A percentile compares a stretch with the other conserved stretches of the same genome.
phyloP scores from a whole-genome alignment of 1,284 basidiomycete genomes.

The Anthracocystis panici-leucophaei region DNA sequence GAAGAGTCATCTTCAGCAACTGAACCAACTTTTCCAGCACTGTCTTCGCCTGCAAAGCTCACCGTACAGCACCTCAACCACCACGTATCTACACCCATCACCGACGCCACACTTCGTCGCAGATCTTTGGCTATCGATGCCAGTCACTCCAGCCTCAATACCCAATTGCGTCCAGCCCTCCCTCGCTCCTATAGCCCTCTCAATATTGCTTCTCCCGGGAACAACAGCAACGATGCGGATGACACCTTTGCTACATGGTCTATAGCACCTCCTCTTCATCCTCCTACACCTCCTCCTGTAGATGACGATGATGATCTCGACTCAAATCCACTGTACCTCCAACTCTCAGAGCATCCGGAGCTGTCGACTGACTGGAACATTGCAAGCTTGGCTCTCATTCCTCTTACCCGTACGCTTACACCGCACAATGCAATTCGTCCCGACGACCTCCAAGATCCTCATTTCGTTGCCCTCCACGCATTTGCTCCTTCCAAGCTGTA shows the following conservation, averaged over 20 bases:
- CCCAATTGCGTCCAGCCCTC: constrained; percentile 4
- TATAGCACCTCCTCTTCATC: neutral
- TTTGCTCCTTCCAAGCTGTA: constrained; percentile 41
- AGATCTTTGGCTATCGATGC: constrained; percentile 34
- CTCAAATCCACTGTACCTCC: constrained; percentile 28
- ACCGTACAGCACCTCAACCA: constrained; percentile 36
- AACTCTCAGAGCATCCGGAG: constrained; percentile 25
- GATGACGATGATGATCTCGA: constrained; percentile 44
- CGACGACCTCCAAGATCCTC: constrained; percentile 11
- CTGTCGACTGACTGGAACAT: constrained; percentile 26
- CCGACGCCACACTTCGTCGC: constrained; percentile 34
- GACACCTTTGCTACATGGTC: neutral
- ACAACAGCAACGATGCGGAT: neutral
- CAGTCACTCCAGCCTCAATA: constrained; percentile 1
- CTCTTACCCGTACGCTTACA: constrained; percentile 22
- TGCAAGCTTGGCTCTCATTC: constrained; percentile 24
- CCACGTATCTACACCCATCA: constrained; percentile 27
- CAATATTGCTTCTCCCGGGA: constrained; percentile 13
- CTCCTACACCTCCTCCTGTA: constrained; percentile 6
- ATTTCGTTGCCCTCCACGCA: constrained; percentile 37
- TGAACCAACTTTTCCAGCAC: constrained; percentile 14
- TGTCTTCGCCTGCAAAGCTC: constrained; percentile 16
- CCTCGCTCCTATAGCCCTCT: constrained; percentile 30
- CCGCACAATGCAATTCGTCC: neutral
- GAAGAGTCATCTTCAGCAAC: constrained; percentile 25